These are phyloP conservation scores for Aureobasidium uvarum DNA, from an alignment of 2,329 filamentous ascomycete species.

Conservation along the genomic window DNA sequence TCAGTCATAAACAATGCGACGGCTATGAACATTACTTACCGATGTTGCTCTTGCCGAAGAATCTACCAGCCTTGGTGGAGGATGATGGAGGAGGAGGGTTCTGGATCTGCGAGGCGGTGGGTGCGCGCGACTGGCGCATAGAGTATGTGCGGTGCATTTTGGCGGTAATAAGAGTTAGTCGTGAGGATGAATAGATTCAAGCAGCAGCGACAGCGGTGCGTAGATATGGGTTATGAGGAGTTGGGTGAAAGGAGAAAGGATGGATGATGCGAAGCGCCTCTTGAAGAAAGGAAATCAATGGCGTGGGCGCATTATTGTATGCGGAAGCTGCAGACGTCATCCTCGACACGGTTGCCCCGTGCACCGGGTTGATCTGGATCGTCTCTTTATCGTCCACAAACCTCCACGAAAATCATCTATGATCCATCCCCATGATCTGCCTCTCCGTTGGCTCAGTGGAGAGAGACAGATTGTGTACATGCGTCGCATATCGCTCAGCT, in stretches of 20 bases:
- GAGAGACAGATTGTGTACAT: not conserved
- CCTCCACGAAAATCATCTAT: constrained; percentile 20
- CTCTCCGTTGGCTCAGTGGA: not conserved
- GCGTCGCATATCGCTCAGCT: not conserved
- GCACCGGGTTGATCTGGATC: constrained; percentile 12
- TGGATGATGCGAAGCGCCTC: constrained; percentile 16
- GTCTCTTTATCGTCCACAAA: not conserved
- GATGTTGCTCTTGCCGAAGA: constrained; percentile 83
- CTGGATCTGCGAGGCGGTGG: constrained; percentile 86
- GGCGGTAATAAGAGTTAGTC: constrained; percentile 23
- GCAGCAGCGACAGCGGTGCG: constrained; percentile 11
- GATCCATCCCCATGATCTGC: constrained; percentile 1
- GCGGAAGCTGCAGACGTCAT: constrained; percentile 16
- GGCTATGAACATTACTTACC: constrained; percentile 51
- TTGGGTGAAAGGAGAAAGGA: not conserved
- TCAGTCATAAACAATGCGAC: not conserved
- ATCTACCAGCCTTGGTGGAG: constrained; percentile 82
- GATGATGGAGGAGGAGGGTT: constrained; percentile 91
- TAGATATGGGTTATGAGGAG: constrained; percentile 13
- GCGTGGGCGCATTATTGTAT: constrained; percentile 13
- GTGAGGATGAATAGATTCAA: constrained; percentile 9
- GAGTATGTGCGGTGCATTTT: constrained; percentile 97
- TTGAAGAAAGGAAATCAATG: constrained; percentile 21
- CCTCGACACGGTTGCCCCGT: constrained; percentile 10
- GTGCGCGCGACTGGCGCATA: constrained; percentile 95